Conservation (phyloP, 371 early-diverging fungal genomes). For the Apophysomyces trapeziformis region DNA sequence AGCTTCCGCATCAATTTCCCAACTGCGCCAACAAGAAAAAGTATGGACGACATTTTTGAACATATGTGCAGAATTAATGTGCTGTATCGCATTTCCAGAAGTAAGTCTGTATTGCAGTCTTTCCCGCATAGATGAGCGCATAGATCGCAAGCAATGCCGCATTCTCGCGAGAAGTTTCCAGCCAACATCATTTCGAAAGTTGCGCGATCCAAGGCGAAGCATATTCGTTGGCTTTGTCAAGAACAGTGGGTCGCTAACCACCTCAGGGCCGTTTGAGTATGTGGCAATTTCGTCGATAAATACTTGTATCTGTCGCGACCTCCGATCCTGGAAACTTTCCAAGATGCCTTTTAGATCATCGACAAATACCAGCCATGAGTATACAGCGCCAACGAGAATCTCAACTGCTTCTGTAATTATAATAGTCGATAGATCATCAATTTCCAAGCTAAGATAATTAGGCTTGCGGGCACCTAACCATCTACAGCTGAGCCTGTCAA, state of each 20-base stretch:
- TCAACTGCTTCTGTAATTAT: conserved; percentile 77
- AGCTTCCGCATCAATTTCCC: conserved; percentile 64
- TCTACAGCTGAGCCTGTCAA: conserved; percentile 58
- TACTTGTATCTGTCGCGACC: conserved; percentile 63
- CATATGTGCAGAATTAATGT: conserved; percentile 49
- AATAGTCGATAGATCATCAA: conserved; percentile 54
- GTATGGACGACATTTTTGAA: conserved; percentile 51
- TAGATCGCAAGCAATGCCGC: conserved; percentile 63
- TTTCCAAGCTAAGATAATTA: conserved; percentile 53
- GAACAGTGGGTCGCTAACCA: conserved; percentile 73
- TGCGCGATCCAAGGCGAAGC: conserved; percentile 69
- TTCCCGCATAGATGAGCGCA: conserved; percentile 43
- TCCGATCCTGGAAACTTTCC: conserved; percentile 55
- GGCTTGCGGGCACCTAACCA: conserved; percentile 57
- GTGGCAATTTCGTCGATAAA: conserved; percentile 65
- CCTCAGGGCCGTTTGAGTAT: conserved; percentile 49
- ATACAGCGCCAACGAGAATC: conserved; percentile 73
- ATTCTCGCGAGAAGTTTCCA: conserved; percentile 82
- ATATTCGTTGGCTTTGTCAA: conserved; percentile 74
- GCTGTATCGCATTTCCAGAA: conserved; percentile 37
- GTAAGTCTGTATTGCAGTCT: conserved; percentile 55
- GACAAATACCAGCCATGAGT: conserved; percentile 75
- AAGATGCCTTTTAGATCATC: conserved; percentile 64
- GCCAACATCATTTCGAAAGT: conserved; percentile 71
- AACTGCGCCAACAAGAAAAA: conserved; percentile 69